These are phyloP conservation scores for Lindgomyces ingoldianus DNA, from an alignment of 495 filamentous ascomycete genomes.

Conservation along the genomic window DNA sequence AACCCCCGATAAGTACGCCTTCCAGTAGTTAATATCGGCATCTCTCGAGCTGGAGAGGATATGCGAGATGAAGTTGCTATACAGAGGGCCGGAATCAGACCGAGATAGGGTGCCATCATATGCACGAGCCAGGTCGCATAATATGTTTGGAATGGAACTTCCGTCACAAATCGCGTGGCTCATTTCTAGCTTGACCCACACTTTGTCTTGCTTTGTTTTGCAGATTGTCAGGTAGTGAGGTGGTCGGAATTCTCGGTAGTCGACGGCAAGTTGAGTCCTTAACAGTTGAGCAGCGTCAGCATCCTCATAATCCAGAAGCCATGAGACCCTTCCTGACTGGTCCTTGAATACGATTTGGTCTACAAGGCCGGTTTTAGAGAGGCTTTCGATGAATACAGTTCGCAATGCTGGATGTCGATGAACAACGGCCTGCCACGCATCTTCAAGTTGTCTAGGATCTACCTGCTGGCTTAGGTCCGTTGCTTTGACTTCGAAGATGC, in stretches of 20 bases:
- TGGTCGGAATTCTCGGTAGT: constrained; percentile 28
- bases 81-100: constrained; percentile 29
- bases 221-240: constrained; percentile 31
- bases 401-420: constrained; percentile 55
- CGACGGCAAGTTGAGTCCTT: constrained; percentile 13
- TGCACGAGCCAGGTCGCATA: constrained; percentile 30
- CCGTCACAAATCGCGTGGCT: constrained; percentile 36
- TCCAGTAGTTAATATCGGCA: constrained; percentile 37
- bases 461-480: constrained; percentile 34
- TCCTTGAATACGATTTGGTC: constrained; percentile 56
- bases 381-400: constrained; percentile 54
- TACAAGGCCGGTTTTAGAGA: constrained; percentile 50
- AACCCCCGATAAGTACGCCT: constrained; percentile 30
- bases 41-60: constrained; percentile 28
- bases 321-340: constrained; percentile 6
- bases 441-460: constrained; percentile 45
- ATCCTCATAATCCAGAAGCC: constrained; percentile 26
- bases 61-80: constrained; percentile 35
- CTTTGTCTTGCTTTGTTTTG: constrained; percentile 19
- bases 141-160: constrained; percentile 32
- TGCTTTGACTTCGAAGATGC: constrained; percentile 59
- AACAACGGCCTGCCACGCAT: constrained; percentile 54
- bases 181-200: constrained; percentile 35
- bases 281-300: constrained; percentile 9
- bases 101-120: constrained; percentile 23